Evolutionary conservation across 805 yeast genomes (phyloP), one percentile per base, ranked within the genome.

Genomic region (Myxozyma melibiosi): DNA sequence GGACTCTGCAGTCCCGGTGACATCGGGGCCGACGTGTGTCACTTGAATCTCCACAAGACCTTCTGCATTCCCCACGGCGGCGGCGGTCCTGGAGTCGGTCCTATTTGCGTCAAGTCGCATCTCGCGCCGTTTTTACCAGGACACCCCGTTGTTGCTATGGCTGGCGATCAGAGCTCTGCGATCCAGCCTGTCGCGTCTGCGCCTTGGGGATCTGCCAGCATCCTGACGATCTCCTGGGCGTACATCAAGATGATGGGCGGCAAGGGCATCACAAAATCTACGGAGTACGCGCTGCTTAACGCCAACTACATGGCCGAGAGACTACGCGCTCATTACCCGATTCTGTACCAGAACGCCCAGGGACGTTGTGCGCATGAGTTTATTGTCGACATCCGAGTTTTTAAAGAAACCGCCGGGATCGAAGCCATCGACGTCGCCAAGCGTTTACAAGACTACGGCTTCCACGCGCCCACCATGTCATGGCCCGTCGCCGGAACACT

Each of bases 51-150:
- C 70, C 99, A 94, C 78, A 94, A 94, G 76, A 94, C 99, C 0
- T 94, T 94, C 78, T 90, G 97, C 44, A 90, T 94, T 69, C 95
- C 97, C 53, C 99, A 94, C 69, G 99, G 99, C 69, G 99, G 99
- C 70, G 99, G 99, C 71, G 99, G 99, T 41, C 99, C 99, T 40
- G 99, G 98, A 70, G 96, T 90, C 68, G 99, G 97, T 18, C 98
- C 98, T 50, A 94, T 94, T 63, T 90, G 98, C 79, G 98, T 92
- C 55, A 85, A 84, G 65, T 75, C 79, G 48, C 96, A 90, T 72
- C 78, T 94, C 67, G 80, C 79, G 42, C 88, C 89, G 52, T 90
- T 82, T 74, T 79, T 94, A 67, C 99, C 99, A 44, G 76, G 78
- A 13, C 97, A 94, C 73, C 80, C 81, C 22, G 76, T 87, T 39